Percentiles rank a stretch among this genome's conserved stretches.
These are phyloP conservation scores for Bonia amplexicaulis DNA, from an alignment of 176 grass and related monocot species.

Conservation along the genomic window DNA sequence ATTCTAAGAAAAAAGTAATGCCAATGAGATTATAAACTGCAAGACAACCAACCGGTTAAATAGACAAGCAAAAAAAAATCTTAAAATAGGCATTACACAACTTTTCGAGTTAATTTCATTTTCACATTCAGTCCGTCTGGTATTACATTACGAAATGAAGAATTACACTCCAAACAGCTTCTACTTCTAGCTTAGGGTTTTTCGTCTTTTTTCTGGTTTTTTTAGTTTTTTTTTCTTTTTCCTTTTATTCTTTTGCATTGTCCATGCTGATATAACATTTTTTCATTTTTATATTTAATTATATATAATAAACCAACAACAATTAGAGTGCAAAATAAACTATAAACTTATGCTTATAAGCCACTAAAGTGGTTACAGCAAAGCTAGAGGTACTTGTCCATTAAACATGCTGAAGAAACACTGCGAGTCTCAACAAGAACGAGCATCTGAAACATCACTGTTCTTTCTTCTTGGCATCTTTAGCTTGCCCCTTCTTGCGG, in stretches of 20 bases:
- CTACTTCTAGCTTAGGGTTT: too few relatives aligned
- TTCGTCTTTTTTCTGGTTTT: too few relatives aligned
- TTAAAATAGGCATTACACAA: background rate
- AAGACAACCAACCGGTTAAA: background rate
- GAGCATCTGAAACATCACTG: constrained; percentile 40
- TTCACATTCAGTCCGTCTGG: background rate
- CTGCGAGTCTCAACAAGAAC: background rate
- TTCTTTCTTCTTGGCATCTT: constrained; percentile 61
- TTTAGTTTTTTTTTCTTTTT: too few relatives aligned
- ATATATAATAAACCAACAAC: too few relatives aligned
- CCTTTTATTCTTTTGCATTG: too few relatives aligned
- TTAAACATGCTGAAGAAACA: constrained; percentile 19
- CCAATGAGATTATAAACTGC: background rate
- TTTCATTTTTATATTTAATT: too few relatives aligned
- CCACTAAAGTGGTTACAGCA: background rate
- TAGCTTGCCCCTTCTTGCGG: constrained; percentile 69
- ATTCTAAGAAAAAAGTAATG: background rate
- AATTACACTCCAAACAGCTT: background rate
- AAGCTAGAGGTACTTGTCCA: constrained; percentile 14
- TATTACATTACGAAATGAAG: background rate
- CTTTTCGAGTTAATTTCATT: constrained; percentile 2
- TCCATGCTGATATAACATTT: too few relatives aligned
- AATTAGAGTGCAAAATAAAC: too few relatives aligned
- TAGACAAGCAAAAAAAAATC: background rate
- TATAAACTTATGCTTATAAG: too few relatives aligned